A percentile compares a stretch with the other conserved stretches of the same genome.
Conservation (phyloP, 805 yeast genomes). For the Candida schatavii region DNA sequence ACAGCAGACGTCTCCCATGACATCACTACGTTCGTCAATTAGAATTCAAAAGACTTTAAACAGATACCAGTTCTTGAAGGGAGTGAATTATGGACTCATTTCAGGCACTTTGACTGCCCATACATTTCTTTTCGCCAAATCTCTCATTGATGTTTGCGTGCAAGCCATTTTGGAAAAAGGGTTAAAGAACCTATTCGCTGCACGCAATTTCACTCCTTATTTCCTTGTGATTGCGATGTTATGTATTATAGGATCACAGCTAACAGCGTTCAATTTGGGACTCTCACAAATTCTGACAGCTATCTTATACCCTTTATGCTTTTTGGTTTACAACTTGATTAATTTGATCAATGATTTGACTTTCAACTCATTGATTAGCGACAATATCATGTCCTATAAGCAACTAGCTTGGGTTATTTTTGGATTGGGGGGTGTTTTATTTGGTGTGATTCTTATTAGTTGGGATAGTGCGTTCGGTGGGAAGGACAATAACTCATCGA, state of each 20-base stretch:
- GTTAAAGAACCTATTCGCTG: conserved; percentile 11
- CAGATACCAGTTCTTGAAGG: conserved; percentile 41
- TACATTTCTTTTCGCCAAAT: conserved; percentile 80
- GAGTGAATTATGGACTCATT: conserved; percentile 61
- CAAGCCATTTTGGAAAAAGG: conserved; percentile 32
- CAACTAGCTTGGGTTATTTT: conserved; percentile 47
- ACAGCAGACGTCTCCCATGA: conserved; percentile 6
- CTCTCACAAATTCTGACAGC: conserved; percentile 69
- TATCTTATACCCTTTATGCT: conserved; percentile 78
- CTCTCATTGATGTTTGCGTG: conserved; percentile 67
- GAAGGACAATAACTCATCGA: conserved; percentile 1
- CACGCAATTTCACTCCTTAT: conserved; percentile 30
- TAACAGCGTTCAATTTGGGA: conserved; percentile 72
- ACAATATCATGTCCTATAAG: conserved; percentile 35
- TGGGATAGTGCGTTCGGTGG: conserved; percentile 41
- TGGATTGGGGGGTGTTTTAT: conserved; percentile 51
- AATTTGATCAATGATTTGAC: conserved; percentile 49
- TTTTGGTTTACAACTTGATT: conserved; percentile 74
- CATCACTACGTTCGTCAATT: conserved; percentile 5
- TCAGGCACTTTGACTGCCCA: conserved; percentile 84
- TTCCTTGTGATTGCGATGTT: conserved; percentile 53
- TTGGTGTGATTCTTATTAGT: conserved; percentile 70
- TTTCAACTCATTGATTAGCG: conserved; percentile 59
- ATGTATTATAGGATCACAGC: conserved; percentile 64
- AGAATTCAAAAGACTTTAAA: conserved; percentile 10